Base-by-base conservation (phyloP, 2,329 filamentous ascomycete genomes). In the Neophaeococcomyces aloes region DNA sequence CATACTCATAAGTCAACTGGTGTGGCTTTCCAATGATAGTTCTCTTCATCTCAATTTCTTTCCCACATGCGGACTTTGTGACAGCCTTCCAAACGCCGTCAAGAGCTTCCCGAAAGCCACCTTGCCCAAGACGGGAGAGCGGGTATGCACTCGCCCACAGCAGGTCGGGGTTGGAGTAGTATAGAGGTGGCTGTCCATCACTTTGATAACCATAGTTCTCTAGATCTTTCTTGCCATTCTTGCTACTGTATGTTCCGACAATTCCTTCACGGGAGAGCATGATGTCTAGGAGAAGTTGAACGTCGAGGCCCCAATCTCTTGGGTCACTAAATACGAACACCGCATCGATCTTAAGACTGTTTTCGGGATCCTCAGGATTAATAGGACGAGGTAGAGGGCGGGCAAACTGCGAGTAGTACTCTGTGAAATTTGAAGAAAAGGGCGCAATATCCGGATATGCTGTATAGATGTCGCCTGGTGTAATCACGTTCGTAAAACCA, bases 291-390 rank as follows among this genome's bases (percentile, higher is more conserved):
- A 96, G 82, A 54, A 96, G 68, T 59, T 94, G 84, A 2, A 79
- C 78, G 61, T 96, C 89, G 7, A 95, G 73, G 1, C 84, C 87
- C 91, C 91, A 98, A 67, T 98, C 91, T 44, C 91, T 78, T 3
- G 91, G 88, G 63, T 96, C 91, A 61, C 94, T 94, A 72, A 89
- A 95, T 5, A 95, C 83, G 57, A 96, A 83, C 21, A 96, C 78
- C 21, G 88, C 87, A 58, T 94, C 86, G 53, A 98, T 82, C 55
- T 86, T 87, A 37, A 89, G 71, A 14, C 69, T 72, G 15, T 27
- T 11, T 15, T 46, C 36, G 10, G 52, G 48, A 17, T 39, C 37
- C 2, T 62, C 69, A 47, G 69, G 66, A 13, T 60, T 57, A 37
- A 65, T 54, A 5, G 60, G 62, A 34, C 61, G 53, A 18, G 62